Evolutionary conservation across 805 yeast species (phyloP).

Genomic region (Candida quercuum): DNA sequence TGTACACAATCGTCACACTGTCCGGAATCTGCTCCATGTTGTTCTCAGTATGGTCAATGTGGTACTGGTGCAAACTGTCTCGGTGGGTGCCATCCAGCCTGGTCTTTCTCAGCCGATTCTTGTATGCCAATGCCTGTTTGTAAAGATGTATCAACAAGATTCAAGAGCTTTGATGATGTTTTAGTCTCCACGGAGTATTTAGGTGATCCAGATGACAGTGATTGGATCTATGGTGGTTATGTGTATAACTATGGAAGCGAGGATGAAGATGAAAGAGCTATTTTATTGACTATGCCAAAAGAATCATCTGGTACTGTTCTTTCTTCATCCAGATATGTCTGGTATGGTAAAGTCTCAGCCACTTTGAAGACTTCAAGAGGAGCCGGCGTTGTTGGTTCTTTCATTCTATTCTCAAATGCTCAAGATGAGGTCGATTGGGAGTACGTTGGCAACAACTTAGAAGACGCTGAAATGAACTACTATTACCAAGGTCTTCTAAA

Average conservation of each 20-base stretch:
- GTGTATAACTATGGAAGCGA: constrained; percentile 27
- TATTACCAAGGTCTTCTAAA: constrained; percentile 71
- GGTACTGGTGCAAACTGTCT: constrained; percentile 71
- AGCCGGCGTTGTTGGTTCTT: constrained; percentile 82
- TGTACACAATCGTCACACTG: constrained; percentile 32
- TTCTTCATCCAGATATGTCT: constrained; percentile 67
- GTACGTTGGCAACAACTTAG: constrained; percentile 71
- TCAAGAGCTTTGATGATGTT: constrained; percentile 27
- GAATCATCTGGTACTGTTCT: constrained; percentile 69
- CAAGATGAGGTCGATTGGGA: constrained; percentile 91
- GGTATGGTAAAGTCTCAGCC: constrained; percentile 82
- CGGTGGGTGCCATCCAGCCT: constrained; percentile 78
- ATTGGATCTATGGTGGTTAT: constrained; percentile 60
- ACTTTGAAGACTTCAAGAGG: constrained; percentile 68
- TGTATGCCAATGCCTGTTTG: constrained; percentile 84
- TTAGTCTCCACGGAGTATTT: constrained; percentile 25
- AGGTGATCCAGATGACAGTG: constrained; percentile 59
- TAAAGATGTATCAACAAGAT: constrained; percentile 37
- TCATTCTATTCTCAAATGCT: constrained; percentile 75
- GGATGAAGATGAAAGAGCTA: constrained; percentile 39
- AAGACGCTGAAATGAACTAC: constrained; percentile 68
- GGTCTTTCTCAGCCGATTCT: constrained; percentile 43
- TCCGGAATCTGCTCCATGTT: constrained; percentile 74
- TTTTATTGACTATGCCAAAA: constrained; percentile 70
- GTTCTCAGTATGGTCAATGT: constrained; percentile 70